Evolutionary conservation across 306 rosid genomes (phyloP).

Genomic region (Luffa acutangula): DNA sequence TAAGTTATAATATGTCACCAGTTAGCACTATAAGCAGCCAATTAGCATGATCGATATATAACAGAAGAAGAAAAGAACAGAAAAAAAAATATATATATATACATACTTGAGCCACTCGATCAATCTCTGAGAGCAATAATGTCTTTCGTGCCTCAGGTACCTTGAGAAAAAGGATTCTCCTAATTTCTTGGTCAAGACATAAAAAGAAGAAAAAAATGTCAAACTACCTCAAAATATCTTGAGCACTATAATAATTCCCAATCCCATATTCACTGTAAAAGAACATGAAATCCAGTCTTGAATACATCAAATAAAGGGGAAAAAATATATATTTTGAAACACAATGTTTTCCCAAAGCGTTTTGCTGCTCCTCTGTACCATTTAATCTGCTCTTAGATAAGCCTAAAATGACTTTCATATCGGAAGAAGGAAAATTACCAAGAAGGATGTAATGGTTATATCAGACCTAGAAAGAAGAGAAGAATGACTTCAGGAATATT

Average conservation of each 20-base stretch:
- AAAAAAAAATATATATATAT: background rate
- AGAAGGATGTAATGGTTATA: background rate
- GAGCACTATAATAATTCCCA: background rate
- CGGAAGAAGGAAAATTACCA: too few relatives aligned
- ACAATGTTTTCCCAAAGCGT: background rate
- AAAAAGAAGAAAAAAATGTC: slow-evolving; percentile 23
- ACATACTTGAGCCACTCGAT: slow-evolving; percentile 81
- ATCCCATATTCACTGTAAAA: background rate
- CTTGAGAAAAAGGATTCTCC: slow-evolving; percentile 76
- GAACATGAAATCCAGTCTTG: background rate
- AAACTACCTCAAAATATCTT: slow-evolving; percentile 6
- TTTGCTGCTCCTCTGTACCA: background rate
- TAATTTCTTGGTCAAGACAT: slow-evolving; percentile 59
- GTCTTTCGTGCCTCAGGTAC: slow-evolving; percentile 83
- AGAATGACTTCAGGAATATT: background rate
- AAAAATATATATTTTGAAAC: background rate
- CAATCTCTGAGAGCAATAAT: slow-evolving; percentile 72
- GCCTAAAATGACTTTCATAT: too few relatives aligned
- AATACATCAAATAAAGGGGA: background rate
- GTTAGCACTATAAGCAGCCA: background rate
- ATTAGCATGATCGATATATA: background rate
- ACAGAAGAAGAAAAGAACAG: slow-evolving; percentile 4
- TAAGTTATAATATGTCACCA: background rate
- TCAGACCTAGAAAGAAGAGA: background rate
- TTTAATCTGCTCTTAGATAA: too few relatives aligned